These are phyloP conservation scores for Fusarium cicatricum DNA, from an alignment of 2,329 filamentous ascomycete genomes.

Conservation along the genomic window DNA sequence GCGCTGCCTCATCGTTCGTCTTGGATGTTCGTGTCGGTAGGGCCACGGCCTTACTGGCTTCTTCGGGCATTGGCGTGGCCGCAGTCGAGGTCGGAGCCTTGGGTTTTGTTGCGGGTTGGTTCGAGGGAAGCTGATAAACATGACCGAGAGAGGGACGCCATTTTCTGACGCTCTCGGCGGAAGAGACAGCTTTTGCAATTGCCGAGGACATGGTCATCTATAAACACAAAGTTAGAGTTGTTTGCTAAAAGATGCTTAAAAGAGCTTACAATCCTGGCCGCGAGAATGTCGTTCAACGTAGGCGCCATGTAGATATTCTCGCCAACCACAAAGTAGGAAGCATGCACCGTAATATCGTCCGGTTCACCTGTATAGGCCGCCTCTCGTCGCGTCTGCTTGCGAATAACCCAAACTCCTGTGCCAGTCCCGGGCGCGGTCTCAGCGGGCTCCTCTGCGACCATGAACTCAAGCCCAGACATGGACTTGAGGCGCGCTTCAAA, in stretches of 20 bases:
- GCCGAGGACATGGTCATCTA: constrained; percentile 64
- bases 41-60: constrained; percentile 38
- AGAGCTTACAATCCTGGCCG: constrained; percentile 62
- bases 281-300: constrained; percentile 65
- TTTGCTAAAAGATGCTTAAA: neutral
- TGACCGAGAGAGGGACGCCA: constrained; percentile 65
- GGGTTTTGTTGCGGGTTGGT: constrained; percentile 36
- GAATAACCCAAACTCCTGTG: constrained; percentile 74
- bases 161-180: constrained; percentile 58
- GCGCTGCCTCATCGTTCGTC: constrained; percentile 50
- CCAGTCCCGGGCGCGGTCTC: constrained; percentile 71
- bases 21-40: constrained; percentile 37
- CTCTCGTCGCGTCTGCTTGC: constrained; percentile 72
- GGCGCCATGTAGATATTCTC: constrained; percentile 75
- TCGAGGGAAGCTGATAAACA: constrained; percentile 55
- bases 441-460: constrained; percentile 70
- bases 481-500: constrained; percentile 70
- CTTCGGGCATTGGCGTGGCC: constrained; percentile 58
- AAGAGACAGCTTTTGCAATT: constrained; percentile 61
- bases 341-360: constrained; percentile 67
- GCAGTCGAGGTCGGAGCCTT: constrained; percentile 54
- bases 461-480: constrained; percentile 73
- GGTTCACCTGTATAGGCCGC: constrained; percentile 59
- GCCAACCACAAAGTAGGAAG: constrained; percentile 70
- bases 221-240: constrained; percentile 12